Conservation (phyloP, 306 rosid species). For the Senna siamea region DNA sequence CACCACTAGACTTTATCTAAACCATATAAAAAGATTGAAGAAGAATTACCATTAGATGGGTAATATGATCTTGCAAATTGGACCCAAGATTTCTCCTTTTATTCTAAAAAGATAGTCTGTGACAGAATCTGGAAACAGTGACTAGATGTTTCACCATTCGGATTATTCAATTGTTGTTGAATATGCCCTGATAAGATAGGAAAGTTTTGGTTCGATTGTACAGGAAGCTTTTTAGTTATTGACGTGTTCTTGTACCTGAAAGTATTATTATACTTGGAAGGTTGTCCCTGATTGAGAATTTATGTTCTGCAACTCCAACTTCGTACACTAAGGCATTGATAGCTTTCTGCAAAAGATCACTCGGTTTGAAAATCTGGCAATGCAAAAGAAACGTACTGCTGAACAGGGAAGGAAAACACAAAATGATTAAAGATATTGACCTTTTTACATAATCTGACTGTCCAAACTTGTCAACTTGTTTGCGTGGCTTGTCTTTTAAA, state of each 20-base stretch:
- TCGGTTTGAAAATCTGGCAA: conserved; percentile 2
- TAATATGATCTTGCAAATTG: neutral
- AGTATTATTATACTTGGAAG: neutral
- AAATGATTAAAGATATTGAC: conserved; percentile 63
- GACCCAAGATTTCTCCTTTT: neutral
- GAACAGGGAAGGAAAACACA: neutral
- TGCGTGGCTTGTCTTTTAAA: conserved; percentile 46
- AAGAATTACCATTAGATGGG: neutral
- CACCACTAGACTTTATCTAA: too few species aligned
- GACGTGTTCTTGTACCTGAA: neutral
- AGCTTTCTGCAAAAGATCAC: neutral
- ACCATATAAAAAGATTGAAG: too few species aligned
- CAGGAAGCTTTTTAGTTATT: conserved; percentile 7
- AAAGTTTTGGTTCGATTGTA: neutral
- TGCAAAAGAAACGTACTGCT: neutral
- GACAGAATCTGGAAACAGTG: neutral
- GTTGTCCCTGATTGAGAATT: neutral
- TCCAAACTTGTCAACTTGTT: conserved; percentile 45
- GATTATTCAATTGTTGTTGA: neutral
- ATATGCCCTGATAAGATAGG: neutral
- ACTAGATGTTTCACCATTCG: neutral
- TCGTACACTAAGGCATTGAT: neutral
- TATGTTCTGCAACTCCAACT: neutral
- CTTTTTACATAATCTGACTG: conserved; percentile 36
- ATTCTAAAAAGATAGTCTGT: neutral